A percentile compares a stretch with the other conserved stretches of the same genome.
phyloP scores from a whole-genome alignment of 1,284 basidiomycete species.

The Ceratobasidium sp. region DNA sequence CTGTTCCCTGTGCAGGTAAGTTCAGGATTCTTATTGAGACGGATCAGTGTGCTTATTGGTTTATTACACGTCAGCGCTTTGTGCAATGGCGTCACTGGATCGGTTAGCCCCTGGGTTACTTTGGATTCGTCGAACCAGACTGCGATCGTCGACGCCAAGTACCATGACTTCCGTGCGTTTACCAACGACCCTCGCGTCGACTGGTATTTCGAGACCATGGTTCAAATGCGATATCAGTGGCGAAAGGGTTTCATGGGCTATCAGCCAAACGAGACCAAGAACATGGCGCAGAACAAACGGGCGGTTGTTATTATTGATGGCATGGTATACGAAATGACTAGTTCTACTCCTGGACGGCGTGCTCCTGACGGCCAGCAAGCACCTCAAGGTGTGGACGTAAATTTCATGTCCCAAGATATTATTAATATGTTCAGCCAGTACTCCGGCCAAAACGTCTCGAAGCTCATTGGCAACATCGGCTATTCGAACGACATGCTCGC shows the following conservation, averaged over 20 bases:
- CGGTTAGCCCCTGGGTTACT: constrained; percentile 84
- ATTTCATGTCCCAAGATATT: constrained; percentile 82
- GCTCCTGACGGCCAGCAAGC: constrained; percentile 70
- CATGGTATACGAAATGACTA: constrained; percentile 87
- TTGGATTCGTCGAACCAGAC: constrained; percentile 83
- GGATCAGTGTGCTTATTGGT: neutral
- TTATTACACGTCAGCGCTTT: constrained; percentile 80
- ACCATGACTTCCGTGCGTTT: constrained; percentile 93
- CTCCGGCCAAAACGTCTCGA: constrained; percentile 87
- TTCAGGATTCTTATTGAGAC: constrained; percentile 14
- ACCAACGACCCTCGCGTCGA: constrained; percentile 92
- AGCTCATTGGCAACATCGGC: constrained; percentile 70
- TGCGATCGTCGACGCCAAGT: constrained; percentile 69
- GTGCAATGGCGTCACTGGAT: constrained; percentile 85
- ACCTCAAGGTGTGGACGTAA: constrained; percentile 62
- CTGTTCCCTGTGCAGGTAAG: constrained; percentile 93
- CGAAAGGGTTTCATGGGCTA: constrained; percentile 91
- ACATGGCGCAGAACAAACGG: constrained; percentile 68
- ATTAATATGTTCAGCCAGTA: constrained; percentile 83
- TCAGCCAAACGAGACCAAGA: constrained; percentile 79
- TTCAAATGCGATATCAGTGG: constrained; percentile 85
- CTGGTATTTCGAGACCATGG: constrained; percentile 97
- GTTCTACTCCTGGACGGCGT: constrained; percentile 59
- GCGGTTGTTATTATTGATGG: constrained; percentile 84
- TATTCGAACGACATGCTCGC: constrained; percentile 71